phyloP scores from a whole-genome alignment of 345 rosid species.

The Acer yangbiense region DNA sequence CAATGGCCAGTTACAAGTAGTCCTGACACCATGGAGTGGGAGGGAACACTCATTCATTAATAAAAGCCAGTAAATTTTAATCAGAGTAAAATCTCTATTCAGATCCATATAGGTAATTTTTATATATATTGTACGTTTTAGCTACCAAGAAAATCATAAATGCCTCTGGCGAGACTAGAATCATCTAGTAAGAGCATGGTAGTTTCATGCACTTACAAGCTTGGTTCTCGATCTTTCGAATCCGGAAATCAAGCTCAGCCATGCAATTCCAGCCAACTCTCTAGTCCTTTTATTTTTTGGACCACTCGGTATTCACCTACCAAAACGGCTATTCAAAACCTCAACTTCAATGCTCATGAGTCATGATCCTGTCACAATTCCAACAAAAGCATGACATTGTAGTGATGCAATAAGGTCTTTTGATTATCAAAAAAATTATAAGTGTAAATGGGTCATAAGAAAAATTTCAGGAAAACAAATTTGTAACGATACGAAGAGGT shows the following conservation, averaged over 20 bases:
- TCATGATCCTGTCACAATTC: neutral
- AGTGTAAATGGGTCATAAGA: neutral
- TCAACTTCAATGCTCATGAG: neutral
- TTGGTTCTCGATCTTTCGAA: no score
- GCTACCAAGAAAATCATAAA: neutral
- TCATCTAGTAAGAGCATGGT: neutral
- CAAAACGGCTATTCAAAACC: neutral
- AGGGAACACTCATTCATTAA: neutral
- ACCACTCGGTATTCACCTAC: constrained; percentile 2
- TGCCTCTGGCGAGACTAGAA: neutral
- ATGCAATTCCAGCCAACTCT: neutral
- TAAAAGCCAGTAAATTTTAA: neutral
- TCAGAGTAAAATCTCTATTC: neutral
- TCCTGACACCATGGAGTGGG: neutral
- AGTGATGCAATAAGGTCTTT: neutral
- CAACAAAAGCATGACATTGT: neutral
- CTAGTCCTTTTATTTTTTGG: neutral
- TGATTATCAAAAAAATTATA: no score
- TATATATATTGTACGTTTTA: neutral
- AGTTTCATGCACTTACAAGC: neutral
- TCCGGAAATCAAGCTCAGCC: constrained; percentile 3
- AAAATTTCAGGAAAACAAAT: neutral
- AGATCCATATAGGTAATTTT: neutral
- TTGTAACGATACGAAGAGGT: no score
- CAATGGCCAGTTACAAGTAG: neutral